Percentiles rank a stretch among this genome's conserved stretches.
Conservation (phyloP, 2,329 filamentous ascomycete species). For the Alternaria sp. region DNA sequence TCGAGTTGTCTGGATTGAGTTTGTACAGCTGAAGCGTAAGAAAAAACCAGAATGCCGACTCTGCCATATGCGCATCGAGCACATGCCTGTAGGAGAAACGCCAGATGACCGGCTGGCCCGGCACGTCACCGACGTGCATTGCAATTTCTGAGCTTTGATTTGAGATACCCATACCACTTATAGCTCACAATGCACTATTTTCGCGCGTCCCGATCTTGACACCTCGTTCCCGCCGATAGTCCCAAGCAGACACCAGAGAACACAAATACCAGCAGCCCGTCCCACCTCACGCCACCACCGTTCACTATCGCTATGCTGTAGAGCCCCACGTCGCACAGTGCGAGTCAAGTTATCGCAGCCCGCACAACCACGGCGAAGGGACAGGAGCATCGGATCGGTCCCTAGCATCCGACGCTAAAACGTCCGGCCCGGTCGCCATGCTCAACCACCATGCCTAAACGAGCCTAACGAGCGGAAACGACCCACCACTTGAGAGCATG, state of each 20-base stretch:
- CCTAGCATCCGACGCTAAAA: slow-evolving; percentile 4
- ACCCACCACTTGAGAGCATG: slow-evolving; percentile 1
- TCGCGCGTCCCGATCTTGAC: background rate
- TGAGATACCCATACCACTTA: background rate
- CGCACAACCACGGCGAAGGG: background rate
- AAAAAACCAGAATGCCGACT: slow-evolving; percentile 15
- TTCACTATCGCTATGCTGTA: background rate
- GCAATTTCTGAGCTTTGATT: background rate
- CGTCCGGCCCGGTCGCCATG: slow-evolving; percentile 1
- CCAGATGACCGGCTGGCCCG: slow-evolving; percentile 12
- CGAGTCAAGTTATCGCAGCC: background rate
- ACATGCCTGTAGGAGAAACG: slow-evolving; percentile 8
- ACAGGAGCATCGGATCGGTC: slow-evolving; percentile 4
- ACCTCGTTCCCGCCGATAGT: background rate
- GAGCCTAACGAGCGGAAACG: slow-evolving; percentile 3
- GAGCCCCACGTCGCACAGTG: slow-evolving; percentile 4
- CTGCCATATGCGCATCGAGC: slow-evolving; percentile 10
- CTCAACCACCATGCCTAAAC: background rate
- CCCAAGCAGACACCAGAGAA: background rate
- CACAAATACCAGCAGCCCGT: background rate
- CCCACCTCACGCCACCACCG: background rate
- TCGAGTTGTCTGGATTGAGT: slow-evolving; percentile 10
- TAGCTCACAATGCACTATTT: background rate
- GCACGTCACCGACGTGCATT: slow-evolving; percentile 6
- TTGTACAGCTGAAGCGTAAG: slow-evolving; percentile 12